A percentile compares a stretch with the other conserved stretches of the same genome.
Evolutionary conservation across 352 stramenopile species (phyloP).

Genomic region (Phytophthora agathidicida): DNA sequence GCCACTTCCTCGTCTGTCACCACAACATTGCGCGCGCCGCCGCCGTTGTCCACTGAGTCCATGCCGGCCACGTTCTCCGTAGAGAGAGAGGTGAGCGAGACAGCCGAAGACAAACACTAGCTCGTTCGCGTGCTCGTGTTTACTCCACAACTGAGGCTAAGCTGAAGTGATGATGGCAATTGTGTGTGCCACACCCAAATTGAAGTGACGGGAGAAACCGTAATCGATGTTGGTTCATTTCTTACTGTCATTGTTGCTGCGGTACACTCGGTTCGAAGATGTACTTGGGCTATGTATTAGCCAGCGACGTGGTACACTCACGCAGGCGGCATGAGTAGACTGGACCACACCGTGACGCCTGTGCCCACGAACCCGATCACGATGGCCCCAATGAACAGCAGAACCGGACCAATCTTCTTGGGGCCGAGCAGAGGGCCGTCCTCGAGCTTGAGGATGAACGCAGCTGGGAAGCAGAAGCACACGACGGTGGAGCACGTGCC

Average conservation of each 20-base stretch:
- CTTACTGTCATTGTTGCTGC: neutral
- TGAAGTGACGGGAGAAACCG: conserved; percentile 9
- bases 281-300: too few relatives aligned
- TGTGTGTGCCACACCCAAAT: conserved; percentile 14
- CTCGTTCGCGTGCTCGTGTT: neutral
- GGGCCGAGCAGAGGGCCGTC: conserved; percentile 66
- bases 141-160: conserved; percentile 6
- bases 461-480: conserved; percentile 84
- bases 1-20: conserved; percentile 1
- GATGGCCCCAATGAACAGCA: conserved; percentile 73
- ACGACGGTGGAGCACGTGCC: conserved; percentile 84
- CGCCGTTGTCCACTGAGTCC: neutral
- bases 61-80: conserved; percentile 2
- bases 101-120: neutral
- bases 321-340: conserved; percentile 34
- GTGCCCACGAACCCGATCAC: conserved; percentile 77
- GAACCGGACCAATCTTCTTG: conserved; percentile 78
- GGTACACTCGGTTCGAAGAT: too few relatives aligned
- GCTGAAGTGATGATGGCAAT: conserved; percentile 26
- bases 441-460: conserved; percentile 88
- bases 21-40: neutral
- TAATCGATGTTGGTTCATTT: too few relatives aligned
- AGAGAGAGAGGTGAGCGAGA: neutral
- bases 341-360: conserved; percentile 79
- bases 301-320: neutral